Base-by-base conservation (phyloP, 2,329 filamentous ascomycete genomes). In the Penicillium sp. region DNA sequence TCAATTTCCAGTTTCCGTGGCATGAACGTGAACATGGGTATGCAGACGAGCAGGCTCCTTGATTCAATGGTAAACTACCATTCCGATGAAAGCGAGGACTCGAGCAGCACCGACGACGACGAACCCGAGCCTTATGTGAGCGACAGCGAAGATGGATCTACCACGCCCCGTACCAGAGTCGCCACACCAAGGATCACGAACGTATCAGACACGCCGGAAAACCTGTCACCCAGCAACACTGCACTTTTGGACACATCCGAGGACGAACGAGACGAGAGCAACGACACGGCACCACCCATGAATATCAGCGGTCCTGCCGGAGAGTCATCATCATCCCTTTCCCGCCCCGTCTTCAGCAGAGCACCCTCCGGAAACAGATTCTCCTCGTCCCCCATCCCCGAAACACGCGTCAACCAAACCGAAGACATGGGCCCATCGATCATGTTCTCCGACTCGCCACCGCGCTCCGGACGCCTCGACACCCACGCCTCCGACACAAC, bases 31-130 rank as follows among this genome's bases (percentile, higher is more conserved):
- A 89, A 79, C 62, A 78, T 90, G 60, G 87, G 87, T 1, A 92
- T 93, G 73, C 86, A 86, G 61, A 91, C 89, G 3, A 88, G 91
- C 61, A 84, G 85, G 55, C 74, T 95, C 1, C 80, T 84, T 8
- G 80, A 83, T 56, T 81, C 84, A 23, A 80, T 88, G 11, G 76
- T 89, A 57, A 71, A 78, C 14, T 77, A 75, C 56, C 73, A 78
- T 38, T 72, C 71, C 12, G 78, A 74, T 47, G 73, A 74, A 3
- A 79, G 75, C 48, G 78, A 80, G 56, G 72, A 72, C 14, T 77
- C 76, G 0, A 64, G 61, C 14, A 72, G 67, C 30, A 73, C 71
- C 28, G 73, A 73, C 8, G 72, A 47, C 38, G 73, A 72, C 43
- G 74, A 74, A 20, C 65, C 72, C 35, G 76, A 77, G 42, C 69